phyloP scores from a whole-genome alignment of 495 filamentous ascomycete species.

The Polyplosphaeria fusca region DNA sequence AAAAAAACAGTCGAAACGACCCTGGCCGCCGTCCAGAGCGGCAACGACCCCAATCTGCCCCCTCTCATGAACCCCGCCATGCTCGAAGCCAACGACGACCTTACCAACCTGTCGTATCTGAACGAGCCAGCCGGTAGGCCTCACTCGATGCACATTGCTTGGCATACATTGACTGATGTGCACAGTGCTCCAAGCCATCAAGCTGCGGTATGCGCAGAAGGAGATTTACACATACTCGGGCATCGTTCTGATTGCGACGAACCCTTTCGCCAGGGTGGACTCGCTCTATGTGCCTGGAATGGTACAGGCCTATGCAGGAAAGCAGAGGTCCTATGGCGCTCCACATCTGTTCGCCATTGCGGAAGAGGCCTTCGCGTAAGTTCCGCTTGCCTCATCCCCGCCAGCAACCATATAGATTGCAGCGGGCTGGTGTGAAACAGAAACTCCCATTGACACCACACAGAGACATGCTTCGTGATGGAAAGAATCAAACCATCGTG shows the following conservation, averaged over 20 bases:
- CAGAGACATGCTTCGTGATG: constrained; percentile 95
- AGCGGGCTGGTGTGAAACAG: neutral
- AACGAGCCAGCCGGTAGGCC: constrained; percentile 92
- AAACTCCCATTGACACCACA: constrained; percentile 2
- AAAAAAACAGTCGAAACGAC: constrained; percentile 79
- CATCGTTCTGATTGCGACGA: constrained; percentile 97
- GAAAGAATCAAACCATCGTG: constrained; percentile 96
- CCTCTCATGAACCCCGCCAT: constrained; percentile 98
- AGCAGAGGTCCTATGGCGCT: constrained; percentile 91
- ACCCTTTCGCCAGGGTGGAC: constrained; percentile 96
- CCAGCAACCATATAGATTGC: neutral
- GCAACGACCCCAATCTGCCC: constrained; percentile 67
- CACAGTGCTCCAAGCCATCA: constrained; percentile 92
- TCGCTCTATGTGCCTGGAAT: constrained; percentile 98
- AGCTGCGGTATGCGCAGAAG: constrained; percentile 95
- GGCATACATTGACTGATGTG: constrained; percentile 29
- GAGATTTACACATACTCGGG: constrained; percentile 99
- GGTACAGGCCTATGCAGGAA: constrained; percentile 98
- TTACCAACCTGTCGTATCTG: constrained; percentile 95
- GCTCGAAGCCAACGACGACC: constrained; percentile 96
- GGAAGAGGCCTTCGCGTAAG: constrained; percentile 96
- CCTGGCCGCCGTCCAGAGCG: constrained; percentile 69
- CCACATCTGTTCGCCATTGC: constrained; percentile 99
- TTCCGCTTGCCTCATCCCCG: too few relatives aligned
- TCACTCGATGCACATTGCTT: neutral